Evolutionary conservation across 495 filamentous ascomycete species (phyloP).

Genomic region (Lepraria neglecta): DNA sequence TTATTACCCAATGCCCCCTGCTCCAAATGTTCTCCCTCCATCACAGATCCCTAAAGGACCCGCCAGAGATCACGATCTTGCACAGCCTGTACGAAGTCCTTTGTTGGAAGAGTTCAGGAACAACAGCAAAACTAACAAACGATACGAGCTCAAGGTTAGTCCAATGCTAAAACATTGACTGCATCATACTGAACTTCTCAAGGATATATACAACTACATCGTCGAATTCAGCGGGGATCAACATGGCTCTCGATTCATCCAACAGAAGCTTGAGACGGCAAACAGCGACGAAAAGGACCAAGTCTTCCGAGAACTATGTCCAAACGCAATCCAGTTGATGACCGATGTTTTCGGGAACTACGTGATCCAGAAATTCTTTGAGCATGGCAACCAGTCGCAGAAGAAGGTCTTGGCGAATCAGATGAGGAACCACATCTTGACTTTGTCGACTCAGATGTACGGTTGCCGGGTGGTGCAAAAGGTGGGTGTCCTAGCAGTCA

Average conservation of each 20-base stretch:
- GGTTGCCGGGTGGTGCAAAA: constrained; percentile 96
- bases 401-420: constrained; percentile 78
- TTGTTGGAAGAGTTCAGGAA: constrained; percentile 75
- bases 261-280: constrained; percentile 87
- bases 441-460: constrained; percentile 84
- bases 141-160: constrained; percentile 74
- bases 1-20: constrained; percentile 29
- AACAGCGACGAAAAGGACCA: constrained; percentile 97
- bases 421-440: constrained; percentile 79
- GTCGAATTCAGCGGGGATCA: constrained; percentile 97
- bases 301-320: constrained; percentile 78
- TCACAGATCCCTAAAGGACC: constrained; percentile 44
- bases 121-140: constrained; percentile 68
- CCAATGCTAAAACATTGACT: background rate
- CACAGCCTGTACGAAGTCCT: constrained; percentile 59
- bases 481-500: constrained; percentile 36
- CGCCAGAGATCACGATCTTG: constrained; percentile 58
- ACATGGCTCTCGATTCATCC: constrained; percentile 91
- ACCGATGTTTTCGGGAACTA: constrained; percentile 97
- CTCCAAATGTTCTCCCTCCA: constrained; percentile 28
- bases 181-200: constrained; percentile 20
- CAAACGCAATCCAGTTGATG: constrained; percentile 82
- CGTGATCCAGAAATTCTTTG: constrained; percentile 96
- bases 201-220: constrained; percentile 83
- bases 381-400: constrained; percentile 90